These are phyloP conservation scores for Eucalyptus marginata DNA, from an alignment of 345 rosid genomes.

Conservation along the genomic window DNA sequence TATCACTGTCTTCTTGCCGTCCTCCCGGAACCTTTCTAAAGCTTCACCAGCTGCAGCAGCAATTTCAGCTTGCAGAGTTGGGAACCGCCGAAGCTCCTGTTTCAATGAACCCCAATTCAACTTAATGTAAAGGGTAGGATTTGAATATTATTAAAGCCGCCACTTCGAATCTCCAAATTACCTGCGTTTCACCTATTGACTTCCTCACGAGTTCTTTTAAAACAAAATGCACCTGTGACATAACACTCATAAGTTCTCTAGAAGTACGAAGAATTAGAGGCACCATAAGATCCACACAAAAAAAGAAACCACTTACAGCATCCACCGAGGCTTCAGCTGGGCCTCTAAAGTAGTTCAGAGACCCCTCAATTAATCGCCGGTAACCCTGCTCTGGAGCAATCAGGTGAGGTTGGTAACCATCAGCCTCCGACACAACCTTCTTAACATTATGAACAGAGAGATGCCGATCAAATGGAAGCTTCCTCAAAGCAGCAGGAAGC, in stretches of 20 bases:
- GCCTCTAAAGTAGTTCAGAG: conserved; percentile 64
- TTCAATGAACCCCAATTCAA: not conserved
- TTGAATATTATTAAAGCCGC: not conserved
- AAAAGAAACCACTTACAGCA: conserved; percentile 40
- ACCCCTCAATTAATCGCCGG: conserved; percentile 58
- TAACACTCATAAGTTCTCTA: not conserved
- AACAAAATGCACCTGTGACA: conserved; percentile 59
- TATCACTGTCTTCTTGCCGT: conserved; percentile 53
- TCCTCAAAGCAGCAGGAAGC: conserved; percentile 79
- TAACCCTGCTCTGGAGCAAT: conserved; percentile 89
- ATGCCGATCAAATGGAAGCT: conserved; percentile 87
- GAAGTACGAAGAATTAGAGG: not conserved
- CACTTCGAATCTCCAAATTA: not conserved
- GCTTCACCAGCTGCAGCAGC: conserved; percentile 57
- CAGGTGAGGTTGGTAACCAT: conserved; percentile 86
- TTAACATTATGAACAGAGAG: conserved; percentile 67
- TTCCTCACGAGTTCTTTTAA: conserved; percentile 76
- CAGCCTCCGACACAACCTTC: conserved; percentile 75
- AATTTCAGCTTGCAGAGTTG: conserved; percentile 60
- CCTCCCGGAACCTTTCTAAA: conserved; percentile 63
- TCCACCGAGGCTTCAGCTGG: conserved; percentile 89
- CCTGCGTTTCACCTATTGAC: conserved; percentile 70
- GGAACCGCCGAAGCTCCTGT: conserved; percentile 77
- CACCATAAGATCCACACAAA: not conserved
- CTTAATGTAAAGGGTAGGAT: not conserved